Evolutionary conservation across 495 filamentous ascomycete genomes (phyloP).

Genomic region (Extremus antarcticus): DNA sequence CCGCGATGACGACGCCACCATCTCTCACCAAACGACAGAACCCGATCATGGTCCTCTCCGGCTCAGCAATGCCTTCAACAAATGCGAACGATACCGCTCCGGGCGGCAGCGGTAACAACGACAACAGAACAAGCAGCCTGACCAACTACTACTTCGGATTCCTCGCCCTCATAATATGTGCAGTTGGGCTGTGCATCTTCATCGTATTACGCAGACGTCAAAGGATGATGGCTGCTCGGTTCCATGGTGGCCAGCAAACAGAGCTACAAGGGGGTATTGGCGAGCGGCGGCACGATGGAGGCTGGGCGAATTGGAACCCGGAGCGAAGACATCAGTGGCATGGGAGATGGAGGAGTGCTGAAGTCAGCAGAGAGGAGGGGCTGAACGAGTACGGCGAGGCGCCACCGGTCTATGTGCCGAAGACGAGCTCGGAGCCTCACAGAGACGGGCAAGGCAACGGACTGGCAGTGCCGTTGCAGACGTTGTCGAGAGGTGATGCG

Average conservation of each 20-base stretch:
- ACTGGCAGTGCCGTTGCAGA: constrained; percentile 25
- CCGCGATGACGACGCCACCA: not conserved
- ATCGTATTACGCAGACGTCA: constrained; percentile 23
- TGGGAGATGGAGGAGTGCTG: constrained; percentile 22
- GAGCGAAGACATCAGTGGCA: constrained; percentile 20
- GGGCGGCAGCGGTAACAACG: not conserved
- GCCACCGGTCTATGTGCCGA: constrained; percentile 32
- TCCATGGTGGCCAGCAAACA: not conserved
- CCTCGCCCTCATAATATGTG: constrained; percentile 25
- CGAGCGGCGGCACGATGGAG: not conserved
- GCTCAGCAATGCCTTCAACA: not conserved
- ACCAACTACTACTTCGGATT: constrained; percentile 37
- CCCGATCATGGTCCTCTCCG: not conserved
- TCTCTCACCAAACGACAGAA: not conserved
- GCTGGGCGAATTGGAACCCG: not conserved
- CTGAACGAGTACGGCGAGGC: constrained; percentile 35
- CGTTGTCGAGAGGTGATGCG: constrained; percentile 22
- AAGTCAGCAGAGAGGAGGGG: constrained; percentile 28
- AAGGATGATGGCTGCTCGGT: constrained; percentile 8
- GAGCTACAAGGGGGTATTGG: not conserved
- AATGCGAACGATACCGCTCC: not conserved
- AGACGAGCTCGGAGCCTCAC: constrained; percentile 10
- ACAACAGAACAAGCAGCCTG: constrained; percentile 2
- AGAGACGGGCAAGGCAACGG: not conserved
- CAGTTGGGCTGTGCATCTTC: constrained; percentile 21